Evolutionary conservation across 805 yeast species (phyloP), one percentile per base, ranked within the genome.

Genomic region (Metschnikowia matae): DNA sequence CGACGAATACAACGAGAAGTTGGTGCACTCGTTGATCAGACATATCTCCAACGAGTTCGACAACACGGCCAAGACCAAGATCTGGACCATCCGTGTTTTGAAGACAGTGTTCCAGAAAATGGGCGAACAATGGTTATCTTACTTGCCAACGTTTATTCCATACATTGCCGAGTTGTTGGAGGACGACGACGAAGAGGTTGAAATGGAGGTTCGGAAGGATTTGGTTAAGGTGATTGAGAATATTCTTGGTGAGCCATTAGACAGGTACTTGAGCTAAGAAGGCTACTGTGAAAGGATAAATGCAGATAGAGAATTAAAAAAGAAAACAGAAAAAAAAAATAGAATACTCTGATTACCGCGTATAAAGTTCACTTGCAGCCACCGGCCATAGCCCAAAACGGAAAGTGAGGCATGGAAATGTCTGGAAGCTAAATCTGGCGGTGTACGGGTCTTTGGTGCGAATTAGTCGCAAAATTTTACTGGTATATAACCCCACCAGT

Each of bases 111-210:
- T 90, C 77, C 87, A 87, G 57, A 87, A 87, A 73, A 85, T 90
- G 60, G 97, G 98, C 49, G 98, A 94, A 61, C 89, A 84, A 65
- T 94, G 98, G 99, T 78, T 94, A 56, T 74, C 85, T 33, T 78
- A 87, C 73, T 76, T 94, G 60, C 99, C 99, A 21, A 97, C 91
- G 64, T 78, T 94, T 59, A 96, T 94, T 54, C 99, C 99, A 33
- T 79, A 89, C 53, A 89, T 94, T 66, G 97, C 98, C 6, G 99
- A 94, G 70, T 72, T 94, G 51, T 76, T 94, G 54, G 99, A 94
- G 64, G 98, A 91, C 64, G 98, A 94, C 53, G 95, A 91, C 55
- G 99, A 94, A 67, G 83, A 80, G 44, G 96, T 94, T 31, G 98
- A 94, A 68, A 66, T 81, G 63, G 97, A 90, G 68, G 97, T 90